Percentiles rank a stretch among this genome's conserved stretches.
These are phyloP conservation scores for Nyssa sinensis DNA, from an alignment of 148 eudicot species.

Conservation along the genomic window DNA sequence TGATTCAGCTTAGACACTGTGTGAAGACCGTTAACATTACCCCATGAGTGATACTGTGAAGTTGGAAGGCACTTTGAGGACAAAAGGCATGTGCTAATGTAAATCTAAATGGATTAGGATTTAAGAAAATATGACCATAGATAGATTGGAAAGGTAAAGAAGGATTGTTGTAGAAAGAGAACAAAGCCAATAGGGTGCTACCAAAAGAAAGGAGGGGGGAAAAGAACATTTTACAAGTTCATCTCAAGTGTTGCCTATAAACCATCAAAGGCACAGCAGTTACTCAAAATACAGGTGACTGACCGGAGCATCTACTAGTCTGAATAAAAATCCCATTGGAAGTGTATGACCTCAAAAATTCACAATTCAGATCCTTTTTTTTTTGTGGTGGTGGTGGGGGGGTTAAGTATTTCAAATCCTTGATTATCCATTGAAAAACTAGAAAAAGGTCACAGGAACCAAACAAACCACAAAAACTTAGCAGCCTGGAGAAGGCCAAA, in stretches of 20 bases:
- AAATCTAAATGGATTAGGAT: neutral
- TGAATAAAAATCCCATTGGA: too few relatives aligned
- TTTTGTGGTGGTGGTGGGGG: too few relatives aligned
- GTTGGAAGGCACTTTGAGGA: neutral
- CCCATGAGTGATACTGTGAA: neutral
- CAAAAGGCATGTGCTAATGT: neutral
- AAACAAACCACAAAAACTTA: neutral
- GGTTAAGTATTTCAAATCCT: too few relatives aligned
- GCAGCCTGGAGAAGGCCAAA: neutral
- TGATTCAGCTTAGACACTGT: neutral
- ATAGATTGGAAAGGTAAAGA: neutral
- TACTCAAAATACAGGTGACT: too few relatives aligned
- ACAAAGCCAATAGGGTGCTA: too few relatives aligned
- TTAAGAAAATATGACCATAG: neutral
- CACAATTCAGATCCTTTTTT: too few relatives aligned
- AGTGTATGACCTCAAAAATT: too few relatives aligned
- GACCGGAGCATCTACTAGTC: too few relatives aligned
- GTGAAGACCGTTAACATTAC: neutral
- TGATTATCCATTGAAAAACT: neutral
- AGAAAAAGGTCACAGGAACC: neutral
- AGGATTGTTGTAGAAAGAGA: neutral
- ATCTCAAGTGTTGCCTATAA: neutral
- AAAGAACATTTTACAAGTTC: neutral
- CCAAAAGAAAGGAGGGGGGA: too few relatives aligned
- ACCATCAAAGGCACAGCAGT: too few relatives aligned